Evolutionary conservation across 768 basidiomycete species (phyloP), one percentile per base, ranked within the genome.

Genomic region (Leccinellum rugosiceps): DNA sequence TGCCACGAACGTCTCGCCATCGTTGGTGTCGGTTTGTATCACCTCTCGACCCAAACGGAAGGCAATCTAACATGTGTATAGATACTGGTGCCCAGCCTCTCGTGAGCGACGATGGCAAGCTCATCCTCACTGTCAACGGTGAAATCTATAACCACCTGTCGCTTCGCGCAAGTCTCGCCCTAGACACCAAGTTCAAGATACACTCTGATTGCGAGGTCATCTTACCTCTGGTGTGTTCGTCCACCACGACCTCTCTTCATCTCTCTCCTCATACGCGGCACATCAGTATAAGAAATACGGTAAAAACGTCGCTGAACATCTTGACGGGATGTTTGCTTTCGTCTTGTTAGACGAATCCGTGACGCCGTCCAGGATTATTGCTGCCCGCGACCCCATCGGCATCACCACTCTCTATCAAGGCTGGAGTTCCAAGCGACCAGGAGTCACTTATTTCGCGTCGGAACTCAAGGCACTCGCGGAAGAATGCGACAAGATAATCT

Each of bases 301-400:
- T 68, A 91, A 84, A 63, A 82, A 81, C 4, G 76, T 96, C 26
- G 92, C 90, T 75, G 75, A 76, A 68, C 78, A 84, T 68, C 87
- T 99, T 58, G 97, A 99, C 69, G 97, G 97, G 62, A 96, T 99
- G 92, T 99, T 99, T 78, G 94, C 96, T 2, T 99, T 98, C 68
- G 90, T 98, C 61, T 83, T 98, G 46, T 80, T 98, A 57, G 97
- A 99, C 75, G 93, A 95, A 69, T 91, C 93, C 13, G 88, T 90
- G 58, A 78, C 88, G 1, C 96, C 96, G 9, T 80, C 93, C 23
- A 85, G 96, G 54, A 78, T 99, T 59, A 94, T 99, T 66, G 97
- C 95, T 58, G 94, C 94, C 5, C 90, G 97, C 35, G 97, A 99
- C 70, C 94, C 97, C 25, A 87, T 99, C 68, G 97, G 97, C 23